These are phyloP conservation scores for Cladosporium velox DNA, from an alignment of 2,329 filamentous ascomycete species.

Conservation along the genomic window DNA sequence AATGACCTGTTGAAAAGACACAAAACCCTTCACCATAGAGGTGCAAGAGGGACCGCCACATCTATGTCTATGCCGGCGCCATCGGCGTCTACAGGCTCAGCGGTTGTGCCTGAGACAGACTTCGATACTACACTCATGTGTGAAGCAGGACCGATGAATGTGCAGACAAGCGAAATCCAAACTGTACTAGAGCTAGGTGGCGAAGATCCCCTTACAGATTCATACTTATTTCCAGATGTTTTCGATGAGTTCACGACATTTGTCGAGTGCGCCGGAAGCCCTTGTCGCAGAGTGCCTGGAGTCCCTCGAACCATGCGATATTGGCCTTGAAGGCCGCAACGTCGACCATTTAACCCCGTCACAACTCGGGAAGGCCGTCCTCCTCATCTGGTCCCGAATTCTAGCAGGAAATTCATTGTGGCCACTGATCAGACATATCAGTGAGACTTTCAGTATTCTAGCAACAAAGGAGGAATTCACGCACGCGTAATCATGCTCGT, in stretches of 20 bases:
- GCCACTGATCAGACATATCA: neutral
- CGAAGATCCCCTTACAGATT: neutral
- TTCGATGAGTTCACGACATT: slow-evolving; percentile 5
- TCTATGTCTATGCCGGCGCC: neutral
- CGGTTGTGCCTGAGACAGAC: neutral
- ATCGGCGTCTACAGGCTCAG: neutral
- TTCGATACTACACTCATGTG: neutral
- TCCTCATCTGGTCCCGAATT: neutral
- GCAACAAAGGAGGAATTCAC: neutral
- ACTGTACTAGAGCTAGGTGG: neutral
- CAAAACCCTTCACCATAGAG: neutral
- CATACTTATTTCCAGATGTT: neutral
- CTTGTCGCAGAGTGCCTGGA: slow-evolving; percentile 49
- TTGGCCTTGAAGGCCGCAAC: slow-evolving; percentile 2
- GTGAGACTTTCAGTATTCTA: neutral
- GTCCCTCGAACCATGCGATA: slow-evolving; percentile 4
- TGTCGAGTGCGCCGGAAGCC: slow-evolving; percentile 27
- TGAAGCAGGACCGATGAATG: neutral
- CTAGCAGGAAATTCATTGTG: neutral
- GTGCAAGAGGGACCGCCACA: neutral
- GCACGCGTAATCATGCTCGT: neutral
- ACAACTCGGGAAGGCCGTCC: neutral
- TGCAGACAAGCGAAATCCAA: neutral
- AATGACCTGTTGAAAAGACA: slow-evolving; percentile 23
- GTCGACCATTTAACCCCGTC: neutral